Evolutionary conservation across 2,329 filamentous ascomycete species (phyloP).

Genomic region (Botrytis deweyae): DNA sequence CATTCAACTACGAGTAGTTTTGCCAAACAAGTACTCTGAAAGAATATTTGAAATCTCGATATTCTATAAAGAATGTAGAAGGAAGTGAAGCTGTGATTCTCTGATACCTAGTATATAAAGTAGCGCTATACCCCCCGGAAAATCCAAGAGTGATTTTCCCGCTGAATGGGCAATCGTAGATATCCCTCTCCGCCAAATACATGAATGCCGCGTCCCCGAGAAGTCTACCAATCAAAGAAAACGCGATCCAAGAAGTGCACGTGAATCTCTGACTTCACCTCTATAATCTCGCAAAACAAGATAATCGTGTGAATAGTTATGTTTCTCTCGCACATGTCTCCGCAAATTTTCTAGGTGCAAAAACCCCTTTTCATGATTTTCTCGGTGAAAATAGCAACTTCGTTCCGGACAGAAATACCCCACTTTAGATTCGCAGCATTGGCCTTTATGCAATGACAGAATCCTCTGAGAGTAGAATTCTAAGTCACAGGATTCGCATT

Average conservation of each 20-base stretch:
- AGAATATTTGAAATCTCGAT: neutral
- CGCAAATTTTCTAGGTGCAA: neutral
- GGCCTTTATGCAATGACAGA: neutral
- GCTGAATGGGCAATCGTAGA: neutral
- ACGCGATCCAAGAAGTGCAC: neutral
- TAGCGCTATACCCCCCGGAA: neutral
- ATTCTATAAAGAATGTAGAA: neutral
- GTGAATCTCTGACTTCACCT: neutral
- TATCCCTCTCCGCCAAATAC: neutral
- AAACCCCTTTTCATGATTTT: accelerated
- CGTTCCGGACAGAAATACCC: neutral
- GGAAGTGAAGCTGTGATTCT: neutral
- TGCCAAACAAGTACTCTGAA: neutral
- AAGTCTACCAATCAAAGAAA: neutral
- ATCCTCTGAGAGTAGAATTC: too few species aligned
- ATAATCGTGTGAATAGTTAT: neutral
- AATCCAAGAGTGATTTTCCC: neutral
- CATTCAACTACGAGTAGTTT: neutral
- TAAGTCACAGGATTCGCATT: neutral
- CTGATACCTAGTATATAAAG: too few species aligned
- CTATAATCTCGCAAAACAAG: accelerated
- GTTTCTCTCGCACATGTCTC: accelerated
- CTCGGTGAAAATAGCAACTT: neutral
- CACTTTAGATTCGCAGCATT: accelerated
- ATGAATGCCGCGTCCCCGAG: neutral